These are phyloP conservation scores for Hura crepitans DNA, from an alignment of 441 rosid species.

Conservation along the genomic window DNA sequence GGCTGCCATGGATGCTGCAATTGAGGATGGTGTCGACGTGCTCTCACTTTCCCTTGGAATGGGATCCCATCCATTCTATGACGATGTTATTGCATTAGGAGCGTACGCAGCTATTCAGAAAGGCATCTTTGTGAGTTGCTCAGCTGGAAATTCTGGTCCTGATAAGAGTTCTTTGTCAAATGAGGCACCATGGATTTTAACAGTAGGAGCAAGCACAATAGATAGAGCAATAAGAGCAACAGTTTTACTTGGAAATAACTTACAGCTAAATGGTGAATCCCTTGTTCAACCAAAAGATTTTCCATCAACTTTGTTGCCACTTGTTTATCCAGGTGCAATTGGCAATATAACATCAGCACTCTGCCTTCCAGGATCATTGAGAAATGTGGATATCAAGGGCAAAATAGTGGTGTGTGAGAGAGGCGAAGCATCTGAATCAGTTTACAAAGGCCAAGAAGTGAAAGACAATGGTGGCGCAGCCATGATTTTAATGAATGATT, in stretches of 20 bases:
- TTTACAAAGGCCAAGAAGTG: slow-evolving; percentile 30
- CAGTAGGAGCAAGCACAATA: slow-evolving; percentile 47
- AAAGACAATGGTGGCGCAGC: slow-evolving; percentile 39
- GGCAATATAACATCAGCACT: slow-evolving; percentile 23
- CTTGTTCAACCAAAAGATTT: slow-evolving; percentile 32
- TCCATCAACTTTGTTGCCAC: slow-evolving; percentile 28
- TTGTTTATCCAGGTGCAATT: slow-evolving; percentile 35
- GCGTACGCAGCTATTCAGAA: slow-evolving; percentile 39
- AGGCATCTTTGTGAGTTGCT: slow-evolving; percentile 46
- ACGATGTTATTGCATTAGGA: slow-evolving; percentile 33
- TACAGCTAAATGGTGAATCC: slow-evolving; percentile 35
- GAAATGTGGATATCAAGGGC: slow-evolving; percentile 29
- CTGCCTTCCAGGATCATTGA: slow-evolving; percentile 33
- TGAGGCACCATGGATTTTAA: slow-evolving; percentile 55
- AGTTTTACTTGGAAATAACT: slow-evolving; percentile 39
- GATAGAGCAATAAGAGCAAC: slow-evolving; percentile 35
- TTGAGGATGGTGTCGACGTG: slow-evolving; percentile 30
- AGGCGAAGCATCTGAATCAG: slow-evolving; percentile 22
- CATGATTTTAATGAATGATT: slow-evolving; percentile 44
- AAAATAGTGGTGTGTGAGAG: slow-evolving; percentile 31
- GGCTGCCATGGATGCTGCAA: slow-evolving; percentile 32
- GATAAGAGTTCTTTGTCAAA: slow-evolving; percentile 28
- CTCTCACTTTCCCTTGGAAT: slow-evolving; percentile 30
- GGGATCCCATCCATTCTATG: slow-evolving; percentile 27
- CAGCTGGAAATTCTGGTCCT: slow-evolving; percentile 54